Percentiles rank a stretch among this genome's conserved stretches.
These are phyloP conservation scores for Saturnispora ahearnii DNA, from an alignment of 805 yeast species.

Conservation along the genomic window DNA sequence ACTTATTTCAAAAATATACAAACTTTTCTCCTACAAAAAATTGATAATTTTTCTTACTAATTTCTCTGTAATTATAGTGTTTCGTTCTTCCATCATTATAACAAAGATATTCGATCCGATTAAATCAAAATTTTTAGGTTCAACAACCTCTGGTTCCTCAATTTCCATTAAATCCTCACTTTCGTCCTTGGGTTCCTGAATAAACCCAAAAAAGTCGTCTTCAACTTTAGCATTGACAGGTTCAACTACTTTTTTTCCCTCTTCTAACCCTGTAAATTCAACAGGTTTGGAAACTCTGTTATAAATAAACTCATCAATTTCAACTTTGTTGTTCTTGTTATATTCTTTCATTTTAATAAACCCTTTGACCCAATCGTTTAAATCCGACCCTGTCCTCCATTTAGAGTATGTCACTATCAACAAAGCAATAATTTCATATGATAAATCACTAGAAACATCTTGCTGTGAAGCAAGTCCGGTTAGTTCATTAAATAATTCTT, in stretches of 20 bases:
- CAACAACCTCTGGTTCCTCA: not conserved
- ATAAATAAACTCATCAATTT: conserved; percentile 11
- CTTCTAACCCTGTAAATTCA: conserved; percentile 6
- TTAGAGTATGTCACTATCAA: conserved; percentile 20
- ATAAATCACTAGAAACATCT: conserved; percentile 1
- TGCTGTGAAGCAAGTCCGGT: conserved; percentile 10
- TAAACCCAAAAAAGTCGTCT: conserved; percentile 24
- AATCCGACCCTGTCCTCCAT: conserved; percentile 15
- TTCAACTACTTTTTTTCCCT: not conserved
- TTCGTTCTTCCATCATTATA: conserved; percentile 9
- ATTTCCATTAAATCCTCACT: conserved; percentile 7
- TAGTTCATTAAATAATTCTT: conserved; percentile 20
- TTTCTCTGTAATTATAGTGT: conserved; percentile 1
- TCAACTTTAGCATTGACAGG: conserved; percentile 17
- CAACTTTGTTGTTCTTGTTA: conserved; percentile 2
- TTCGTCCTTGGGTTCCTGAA: conserved; percentile 21
- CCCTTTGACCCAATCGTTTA: conserved; percentile 16
- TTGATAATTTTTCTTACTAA: conserved; percentile 8
- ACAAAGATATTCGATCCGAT: conserved; percentile 18
- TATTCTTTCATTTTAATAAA: conserved; percentile 16
- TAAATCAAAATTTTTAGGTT: conserved; percentile 9
- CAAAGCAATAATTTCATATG: conserved; percentile 19
- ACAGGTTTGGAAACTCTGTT: conserved; percentile 15
- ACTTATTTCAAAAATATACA: not conserved
- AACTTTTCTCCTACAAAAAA: not conserved